phyloP scores from a whole-genome alignment of 2,329 filamentous ascomycete species.

The Ophiocordyceps polyrhachis-furcata region DNA sequence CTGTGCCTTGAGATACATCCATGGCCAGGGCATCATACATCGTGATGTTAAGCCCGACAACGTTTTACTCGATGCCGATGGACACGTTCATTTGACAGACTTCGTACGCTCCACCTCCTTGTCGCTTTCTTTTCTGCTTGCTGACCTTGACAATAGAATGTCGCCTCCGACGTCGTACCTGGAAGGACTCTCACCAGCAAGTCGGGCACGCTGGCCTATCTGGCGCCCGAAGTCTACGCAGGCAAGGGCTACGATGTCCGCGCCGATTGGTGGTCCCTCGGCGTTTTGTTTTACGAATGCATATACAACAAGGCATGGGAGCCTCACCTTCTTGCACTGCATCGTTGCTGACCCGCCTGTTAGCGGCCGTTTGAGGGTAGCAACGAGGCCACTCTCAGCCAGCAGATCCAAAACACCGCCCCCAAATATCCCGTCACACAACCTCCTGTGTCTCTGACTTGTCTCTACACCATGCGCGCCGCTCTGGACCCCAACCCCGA shows the following conservation, averaged over 20 bases:
- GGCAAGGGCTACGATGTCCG: constrained; percentile 77
- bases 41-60: constrained; percentile 88
- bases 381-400: constrained; percentile 61
- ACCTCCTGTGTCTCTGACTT: constrained; percentile 74
- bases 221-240: constrained; percentile 87
- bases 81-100: constrained; percentile 92
- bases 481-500: constrained; percentile 65
- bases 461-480: constrained; percentile 72
- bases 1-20: constrained; percentile 76
- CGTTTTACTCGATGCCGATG: constrained; percentile 69
- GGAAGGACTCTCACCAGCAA: constrained; percentile 80
- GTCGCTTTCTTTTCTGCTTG: not conserved
- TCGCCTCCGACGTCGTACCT: constrained; percentile 79
- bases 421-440: constrained; percentile 86
- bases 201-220: constrained; percentile 86
- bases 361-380: constrained; percentile 87
- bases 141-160: constrained; percentile 48
- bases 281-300: constrained; percentile 97
- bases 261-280: constrained; percentile 97
- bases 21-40: constrained; percentile 74
- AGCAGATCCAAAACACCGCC: constrained; percentile 61
- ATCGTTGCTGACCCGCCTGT: constrained; percentile 1
- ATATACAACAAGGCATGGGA: constrained; percentile 83
- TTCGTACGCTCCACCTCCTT: constrained; percentile 52
- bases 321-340: not conserved